Conservation (phyloP, 2,329 filamentous ascomycete genomes). For the Alternaria sp. region DNA sequence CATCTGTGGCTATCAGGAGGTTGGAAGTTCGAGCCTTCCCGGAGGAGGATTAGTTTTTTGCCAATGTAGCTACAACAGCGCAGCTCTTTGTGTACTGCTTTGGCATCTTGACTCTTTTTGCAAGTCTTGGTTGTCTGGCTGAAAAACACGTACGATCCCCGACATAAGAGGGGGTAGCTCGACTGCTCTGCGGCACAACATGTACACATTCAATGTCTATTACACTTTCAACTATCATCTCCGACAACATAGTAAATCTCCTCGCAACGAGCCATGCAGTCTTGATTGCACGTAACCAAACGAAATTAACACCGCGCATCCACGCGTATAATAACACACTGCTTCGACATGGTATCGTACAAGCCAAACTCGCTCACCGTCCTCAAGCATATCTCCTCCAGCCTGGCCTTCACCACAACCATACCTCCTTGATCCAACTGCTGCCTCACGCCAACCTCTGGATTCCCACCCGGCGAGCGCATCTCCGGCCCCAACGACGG, state of each 20-base stretch:
- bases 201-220: neutral
- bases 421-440: constrained; percentile 16
- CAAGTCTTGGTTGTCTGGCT: neutral
- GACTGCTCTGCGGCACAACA: neutral
- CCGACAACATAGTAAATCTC: neutral
- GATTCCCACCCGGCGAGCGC: constrained; percentile 22
- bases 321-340: constrained; percentile 41
- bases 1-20: constrained; percentile 23
- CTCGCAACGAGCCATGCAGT: neutral
- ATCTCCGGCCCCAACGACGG: constrained; percentile 29
- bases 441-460: constrained; percentile 26
- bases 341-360: constrained; percentile 45
- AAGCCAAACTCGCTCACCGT: constrained; percentile 46
- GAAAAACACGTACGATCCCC: neutral
- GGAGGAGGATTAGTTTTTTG: constrained; percentile 31
- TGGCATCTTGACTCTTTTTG: neutral
- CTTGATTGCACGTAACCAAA: neutral
- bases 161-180: neutral
- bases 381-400: constrained; percentile 44
- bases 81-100: neutral
- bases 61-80: neutral
- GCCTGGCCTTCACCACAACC: constrained; percentile 35
- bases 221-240: neutral
- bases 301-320: constrained; percentile 38
- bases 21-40: constrained; percentile 38